Base-by-base conservation (phyloP, 2,329 filamentous ascomycete species). In the Aspergillus vadensis region DNA sequence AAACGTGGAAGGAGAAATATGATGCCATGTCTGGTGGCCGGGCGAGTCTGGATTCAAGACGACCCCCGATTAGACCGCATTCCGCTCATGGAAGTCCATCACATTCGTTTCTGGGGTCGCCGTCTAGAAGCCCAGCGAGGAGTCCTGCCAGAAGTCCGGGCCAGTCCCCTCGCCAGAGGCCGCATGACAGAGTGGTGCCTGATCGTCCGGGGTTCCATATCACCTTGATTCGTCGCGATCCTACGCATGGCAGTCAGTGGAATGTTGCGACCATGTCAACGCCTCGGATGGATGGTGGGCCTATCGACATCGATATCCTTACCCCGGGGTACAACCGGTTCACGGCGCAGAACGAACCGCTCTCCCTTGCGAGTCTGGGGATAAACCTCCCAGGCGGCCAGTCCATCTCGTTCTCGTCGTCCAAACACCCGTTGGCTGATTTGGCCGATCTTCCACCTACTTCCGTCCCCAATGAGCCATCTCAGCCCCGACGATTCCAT, bases 191-290 rank as follows among this genome's bases (percentile, higher is more conserved):
- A 44, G 17, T 49, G 21, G 44, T 61, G 49, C 41, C 58, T 10
- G 66, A 62, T 14, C 59, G 63, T 32, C 61, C 67, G n/a, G 68
- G 74, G 2, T 79, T 79, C 55, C 72, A 73, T 57, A 73, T 82
- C 49, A 88, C 86, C 0, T 74, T 93, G 14, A 91, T 92, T 67
- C 87, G 90, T n/a, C 85, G 90, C 64, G 88, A 92, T 71, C 88
- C 88, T 1, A 81, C 83, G 21, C 85, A 87, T 8, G 86, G 86
- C 7, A 82, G 81, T 57, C 90, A 92, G 73, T 92, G 89, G 89
- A 92, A 92, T 69, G 83, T 92, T 12, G 90, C 87, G 21, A 86
- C 82, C 57, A 82, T 92, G 52, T 83, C 82, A 44, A 77, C 74
- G 47, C 69, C 70, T 38, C 69, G 63, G 38, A 64, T 68, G 58